phyloP scores from a whole-genome alignment of 495 filamentous ascomycete genomes.

The Podospora didyma region DNA sequence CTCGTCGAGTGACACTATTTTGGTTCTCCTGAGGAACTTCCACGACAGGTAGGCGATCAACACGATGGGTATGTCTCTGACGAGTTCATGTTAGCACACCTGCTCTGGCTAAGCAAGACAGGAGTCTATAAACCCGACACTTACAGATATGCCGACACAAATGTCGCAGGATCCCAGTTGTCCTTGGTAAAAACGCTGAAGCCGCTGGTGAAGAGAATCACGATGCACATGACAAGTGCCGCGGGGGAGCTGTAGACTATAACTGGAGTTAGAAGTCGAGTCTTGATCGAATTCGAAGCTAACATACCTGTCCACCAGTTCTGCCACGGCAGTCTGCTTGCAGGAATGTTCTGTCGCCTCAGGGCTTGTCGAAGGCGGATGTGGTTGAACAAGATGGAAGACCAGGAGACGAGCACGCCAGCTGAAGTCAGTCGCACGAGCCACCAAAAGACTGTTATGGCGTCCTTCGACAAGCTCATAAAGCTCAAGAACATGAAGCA shows the following conservation, averaged over 20 bases:
- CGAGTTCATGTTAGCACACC: background rate
- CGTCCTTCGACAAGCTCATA: conserved; percentile 53
- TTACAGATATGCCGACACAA: conserved; percentile 49
- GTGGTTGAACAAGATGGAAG: conserved; percentile 42
- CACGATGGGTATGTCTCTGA: conserved; percentile 54
- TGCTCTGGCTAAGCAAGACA: no score
- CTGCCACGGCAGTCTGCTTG: conserved; percentile 38
- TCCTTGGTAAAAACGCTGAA: conserved; percentile 46
- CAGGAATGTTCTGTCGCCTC: conserved; percentile 37
- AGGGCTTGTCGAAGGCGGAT: conserved; percentile 41
- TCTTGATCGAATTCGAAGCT: background rate
- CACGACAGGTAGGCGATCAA: conserved; percentile 48
- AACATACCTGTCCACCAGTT: conserved; percentile 38
- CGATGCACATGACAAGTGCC: conserved; percentile 40
- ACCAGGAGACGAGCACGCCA: conserved; percentile 54
- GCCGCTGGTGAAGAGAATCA: conserved; percentile 45
- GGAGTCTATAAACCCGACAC: conserved; percentile 9
- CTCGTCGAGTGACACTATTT: conserved; percentile 46
- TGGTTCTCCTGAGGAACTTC: conserved; percentile 52
- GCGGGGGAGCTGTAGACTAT: conserved; percentile 31
- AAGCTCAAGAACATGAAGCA: conserved; percentile 56
- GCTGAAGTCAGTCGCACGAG: conserved; percentile 53
- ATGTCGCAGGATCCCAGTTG: conserved; percentile 42
- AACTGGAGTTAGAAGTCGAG: background rate
- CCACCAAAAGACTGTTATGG: conserved; percentile 59